Conservation (phyloP, 2,329 filamentous ascomycete species). For the Ascosphaera aggregata region DNA sequence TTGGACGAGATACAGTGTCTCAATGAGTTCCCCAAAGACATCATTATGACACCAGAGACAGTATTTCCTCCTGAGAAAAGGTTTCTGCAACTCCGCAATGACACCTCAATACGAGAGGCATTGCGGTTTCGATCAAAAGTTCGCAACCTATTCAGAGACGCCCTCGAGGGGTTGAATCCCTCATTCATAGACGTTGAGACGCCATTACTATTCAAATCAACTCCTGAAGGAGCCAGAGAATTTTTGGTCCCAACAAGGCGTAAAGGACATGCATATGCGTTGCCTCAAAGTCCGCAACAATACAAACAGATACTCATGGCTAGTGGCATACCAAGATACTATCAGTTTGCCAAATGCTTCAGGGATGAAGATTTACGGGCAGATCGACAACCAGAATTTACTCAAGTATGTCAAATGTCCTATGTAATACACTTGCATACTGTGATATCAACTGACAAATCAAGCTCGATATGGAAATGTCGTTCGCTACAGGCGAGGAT, state of each 20-base stretch:
- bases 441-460: slow-evolving; percentile 1
- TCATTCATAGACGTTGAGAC: slow-evolving; percentile 66
- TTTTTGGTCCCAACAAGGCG: slow-evolving; percentile 76
- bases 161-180: slow-evolving; percentile 29
- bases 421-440: background rate
- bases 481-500: slow-evolving; percentile 49
- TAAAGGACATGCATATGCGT: slow-evolving; percentile 57
- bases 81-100: slow-evolving; percentile 67
- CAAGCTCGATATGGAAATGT: slow-evolving; percentile 81
- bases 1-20: slow-evolving; percentile 40
- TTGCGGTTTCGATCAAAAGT: slow-evolving; percentile 46
- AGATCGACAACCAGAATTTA: slow-evolving; percentile 91
- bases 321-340: slow-evolving; percentile 59
- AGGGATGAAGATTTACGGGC: slow-evolving; percentile 83
- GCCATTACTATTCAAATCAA: slow-evolving; percentile 89
- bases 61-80: slow-evolving; percentile 52
- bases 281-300: slow-evolving; percentile 92
- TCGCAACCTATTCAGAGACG: slow-evolving; percentile 27
- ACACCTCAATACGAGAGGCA: slow-evolving; percentile 39
- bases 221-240: slow-evolving; percentile 81
- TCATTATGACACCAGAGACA: slow-evolving; percentile 52
- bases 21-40: slow-evolving; percentile 49
- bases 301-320: slow-evolving; percentile 98
- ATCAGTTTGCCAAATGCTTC: slow-evolving; percentile 86
- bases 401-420: slow-evolving; percentile 35